Conservation (phyloP, 2,329 filamentous ascomycete genomes). For the Leptosphaerulina australis region DNA sequence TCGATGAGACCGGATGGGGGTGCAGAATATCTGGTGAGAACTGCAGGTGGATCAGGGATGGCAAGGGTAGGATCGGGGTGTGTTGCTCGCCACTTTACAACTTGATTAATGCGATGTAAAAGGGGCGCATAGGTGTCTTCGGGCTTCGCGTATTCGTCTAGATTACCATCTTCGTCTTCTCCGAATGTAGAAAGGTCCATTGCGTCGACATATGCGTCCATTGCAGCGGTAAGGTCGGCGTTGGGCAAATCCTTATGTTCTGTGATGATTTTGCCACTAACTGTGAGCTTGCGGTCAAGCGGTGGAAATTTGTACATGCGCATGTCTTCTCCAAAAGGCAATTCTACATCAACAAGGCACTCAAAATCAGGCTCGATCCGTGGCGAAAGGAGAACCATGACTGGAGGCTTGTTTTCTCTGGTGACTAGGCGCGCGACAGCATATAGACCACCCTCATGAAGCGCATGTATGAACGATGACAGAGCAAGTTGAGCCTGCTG, state of each 20-base stretch:
- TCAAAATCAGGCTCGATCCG: slow-evolving; percentile 79
- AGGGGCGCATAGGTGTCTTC: slow-evolving; percentile 84
- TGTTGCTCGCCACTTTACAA: slow-evolving; percentile 80
- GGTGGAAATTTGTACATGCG: slow-evolving; percentile 90
- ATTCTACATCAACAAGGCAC: slow-evolving; percentile 84
- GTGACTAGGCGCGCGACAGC: slow-evolving; percentile 83
- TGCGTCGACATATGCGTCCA: slow-evolving; percentile 89
- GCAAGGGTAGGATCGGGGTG: slow-evolving; percentile 70
- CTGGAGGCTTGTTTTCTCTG: slow-evolving; percentile 81
- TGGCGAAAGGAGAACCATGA: slow-evolving; percentile 79
- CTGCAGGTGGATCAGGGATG: slow-evolving; percentile 53
- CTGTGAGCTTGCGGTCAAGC: slow-evolving; percentile 82
- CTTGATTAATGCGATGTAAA: slow-evolving; percentile 87
- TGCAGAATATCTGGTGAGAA: slow-evolving; percentile 72
- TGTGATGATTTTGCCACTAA: slow-evolving; percentile 79
- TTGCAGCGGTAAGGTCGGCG: slow-evolving; percentile 74
- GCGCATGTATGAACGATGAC: slow-evolving; percentile 86
- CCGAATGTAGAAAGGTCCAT: slow-evolving; percentile 83
- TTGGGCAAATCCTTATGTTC: slow-evolving; percentile 84
- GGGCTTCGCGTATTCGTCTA: slow-evolving; percentile 72
- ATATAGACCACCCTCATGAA: slow-evolving; percentile 83
- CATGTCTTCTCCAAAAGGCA: slow-evolving; percentile 93
- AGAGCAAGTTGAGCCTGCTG: slow-evolving; percentile 83
- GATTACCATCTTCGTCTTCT: slow-evolving; percentile 71
- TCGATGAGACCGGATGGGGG: slow-evolving; percentile 71